Evolutionary conservation across 202 grass and related monocot species (phyloP).

Genomic region (Dendrocalamus latiflorus): DNA sequence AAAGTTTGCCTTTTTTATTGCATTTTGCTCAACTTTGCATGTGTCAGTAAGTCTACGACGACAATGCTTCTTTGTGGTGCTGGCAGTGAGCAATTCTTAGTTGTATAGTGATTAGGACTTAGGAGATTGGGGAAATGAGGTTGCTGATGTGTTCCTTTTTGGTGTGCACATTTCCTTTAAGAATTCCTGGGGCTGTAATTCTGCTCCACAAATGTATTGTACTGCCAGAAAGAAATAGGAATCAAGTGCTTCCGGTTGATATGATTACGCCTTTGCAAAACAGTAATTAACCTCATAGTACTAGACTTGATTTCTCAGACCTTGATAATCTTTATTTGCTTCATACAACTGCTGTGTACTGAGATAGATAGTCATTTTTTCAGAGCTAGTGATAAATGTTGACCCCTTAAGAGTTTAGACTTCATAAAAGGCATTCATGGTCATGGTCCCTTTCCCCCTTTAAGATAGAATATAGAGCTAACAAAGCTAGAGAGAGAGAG

Average conservation of each 20-base stretch:
- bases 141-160: background rate
- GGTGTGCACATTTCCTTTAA: background rate
- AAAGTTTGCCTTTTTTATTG: too few relatives aligned
- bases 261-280: background rate
- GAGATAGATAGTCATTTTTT: background rate
- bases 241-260: background rate
- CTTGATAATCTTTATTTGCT: background rate
- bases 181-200: background rate
- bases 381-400: background rate
- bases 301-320: background rate
- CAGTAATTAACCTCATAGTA: background rate
- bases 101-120: background rate
- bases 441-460: too few relatives aligned
- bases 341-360: background rate
- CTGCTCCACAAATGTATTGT: background rate
- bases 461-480: too few relatives aligned
- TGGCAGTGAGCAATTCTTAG: background rate
- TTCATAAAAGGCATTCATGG: background rate
- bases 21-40: too few relatives aligned
- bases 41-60: background rate
- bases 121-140: background rate
- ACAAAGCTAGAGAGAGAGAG: too few relatives aligned
- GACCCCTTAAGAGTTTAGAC: background rate
- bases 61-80: background rate
- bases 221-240: background rate